Evolutionary conservation across 2,329 filamentous ascomycete genomes (phyloP), one percentile per base, ranked within the genome.

Genomic region (Sarocladium brachiariae): DNA sequence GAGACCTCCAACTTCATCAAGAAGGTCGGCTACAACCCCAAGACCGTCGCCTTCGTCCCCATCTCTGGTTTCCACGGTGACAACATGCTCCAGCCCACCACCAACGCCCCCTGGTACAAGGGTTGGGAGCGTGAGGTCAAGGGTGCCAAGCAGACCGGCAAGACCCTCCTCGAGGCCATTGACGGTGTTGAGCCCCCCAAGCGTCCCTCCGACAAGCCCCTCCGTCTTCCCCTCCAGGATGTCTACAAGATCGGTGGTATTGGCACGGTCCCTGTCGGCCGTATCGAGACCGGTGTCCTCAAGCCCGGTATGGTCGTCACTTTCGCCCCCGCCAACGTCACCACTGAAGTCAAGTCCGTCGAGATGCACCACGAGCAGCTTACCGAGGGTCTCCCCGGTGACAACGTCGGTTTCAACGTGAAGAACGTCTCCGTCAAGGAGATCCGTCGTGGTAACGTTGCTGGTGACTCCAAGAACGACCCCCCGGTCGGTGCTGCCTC

Each of bases 371-470:
- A 97, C 90, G 89, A 96, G 83, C 91, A 96, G 87, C 91, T 99
- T 65, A 57, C 73, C 61, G 86, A 96, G 84, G 93, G 93, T 88
- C 70, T 88, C 62, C 93, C 93, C 70, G 93, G 93, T 86, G 93
- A 99, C 89, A 99, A 99, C 83, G 93, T 99, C 75, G 93, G 93
- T 68, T 99, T 99, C 91, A 99, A 99, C 89, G 92, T 99, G 80
- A 99, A 99, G 91, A 99, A 99, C 93, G 93, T 99, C 70, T 97
- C 93, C 76, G 93, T 99, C 80, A 99, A 99, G 91, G 93, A 99
- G 76, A 96, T 99, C 72, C 93, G 93, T 78, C 93, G 93, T 95
- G 93, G 93, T 72, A 97, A 99, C 86, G 93, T 99, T 67, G 88
- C 88, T 69, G 89, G 90, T 89, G 93, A 99, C 89, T 92, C 89